A percentile compares a stretch with the other conserved stretches of the same genome.
Conservation (phyloP, 352 stramenopile species). For the Phytophthora syringae region DNA sequence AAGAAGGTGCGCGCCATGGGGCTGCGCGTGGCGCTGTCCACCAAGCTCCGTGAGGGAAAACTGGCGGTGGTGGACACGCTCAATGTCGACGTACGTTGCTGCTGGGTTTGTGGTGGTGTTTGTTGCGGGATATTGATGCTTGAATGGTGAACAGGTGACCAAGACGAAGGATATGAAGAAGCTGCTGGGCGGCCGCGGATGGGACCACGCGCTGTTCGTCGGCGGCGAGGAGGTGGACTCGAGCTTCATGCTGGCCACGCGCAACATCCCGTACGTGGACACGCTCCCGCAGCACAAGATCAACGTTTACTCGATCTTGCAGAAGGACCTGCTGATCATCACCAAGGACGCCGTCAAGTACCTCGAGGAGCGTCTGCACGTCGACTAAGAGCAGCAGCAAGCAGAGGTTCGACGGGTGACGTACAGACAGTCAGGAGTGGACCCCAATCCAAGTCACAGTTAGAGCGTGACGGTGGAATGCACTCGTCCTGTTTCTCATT, state of each 20-base stretch:
- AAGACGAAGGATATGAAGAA: slow-evolving; percentile 92
- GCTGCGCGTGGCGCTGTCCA: slow-evolving; percentile 84
- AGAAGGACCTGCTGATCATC: slow-evolving; percentile 89
- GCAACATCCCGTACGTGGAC: slow-evolving; percentile 88
- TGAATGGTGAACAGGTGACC: slow-evolving; percentile 45
- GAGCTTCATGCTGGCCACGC: slow-evolving; percentile 83
- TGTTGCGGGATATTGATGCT: slow-evolving; percentile 4
- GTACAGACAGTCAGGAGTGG: slow-evolving; percentile 25
- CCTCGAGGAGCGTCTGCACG: slow-evolving; percentile 85
- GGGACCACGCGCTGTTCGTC: slow-evolving; percentile 89
- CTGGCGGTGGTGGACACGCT: slow-evolving; percentile 83
- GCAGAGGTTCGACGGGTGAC: neutral
- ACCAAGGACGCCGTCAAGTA: slow-evolving; percentile 90
- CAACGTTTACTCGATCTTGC: slow-evolving; percentile 91
- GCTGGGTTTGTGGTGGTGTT: slow-evolving; percentile 4
- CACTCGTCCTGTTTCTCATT: slow-evolving; percentile 17
- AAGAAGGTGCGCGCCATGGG: slow-evolving; percentile 91
- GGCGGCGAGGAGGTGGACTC: slow-evolving; percentile 73
- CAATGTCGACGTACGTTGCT: slow-evolving; percentile 65
- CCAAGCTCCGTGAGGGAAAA: slow-evolving; percentile 89
- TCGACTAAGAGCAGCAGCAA: slow-evolving; percentile 66
- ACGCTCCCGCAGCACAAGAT: slow-evolving; percentile 88
- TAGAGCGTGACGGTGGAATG: slow-evolving; percentile 31
- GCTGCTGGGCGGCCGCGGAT: slow-evolving; percentile 74
- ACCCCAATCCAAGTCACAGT: slow-evolving; percentile 24